Evolutionary conservation across 1,284 basidiomycete genomes (phyloP).

Genomic region (Cryptococcus depauperatus): DNA sequence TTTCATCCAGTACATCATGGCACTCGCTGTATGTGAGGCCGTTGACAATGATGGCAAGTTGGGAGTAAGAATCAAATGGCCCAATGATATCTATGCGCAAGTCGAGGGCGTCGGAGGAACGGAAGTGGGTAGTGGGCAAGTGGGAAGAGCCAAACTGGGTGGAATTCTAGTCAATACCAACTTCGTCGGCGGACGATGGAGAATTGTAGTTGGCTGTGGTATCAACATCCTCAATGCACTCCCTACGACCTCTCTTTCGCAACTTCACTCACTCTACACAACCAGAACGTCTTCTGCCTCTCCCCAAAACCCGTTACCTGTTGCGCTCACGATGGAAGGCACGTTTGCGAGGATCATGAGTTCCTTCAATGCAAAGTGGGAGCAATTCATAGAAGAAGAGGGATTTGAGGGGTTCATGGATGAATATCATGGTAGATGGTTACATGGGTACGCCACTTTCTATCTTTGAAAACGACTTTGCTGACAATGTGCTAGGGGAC

Average conservation of each 20-base stretch:
- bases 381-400: constrained; percentile 54
- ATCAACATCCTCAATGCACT: constrained; percentile 76
- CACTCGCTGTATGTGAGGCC: constrained; percentile 80
- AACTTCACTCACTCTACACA: constrained; percentile 49
- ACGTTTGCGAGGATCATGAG: constrained; percentile 68
- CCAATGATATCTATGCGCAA: constrained; percentile 85
- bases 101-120: constrained; percentile 44
- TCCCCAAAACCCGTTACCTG: constrained; percentile 31
- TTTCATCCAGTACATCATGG: constrained; percentile 92
- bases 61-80: constrained; percentile 84
- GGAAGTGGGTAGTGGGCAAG: constrained; percentile 39
- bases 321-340: constrained; percentile 59
- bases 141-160: constrained; percentile 62
- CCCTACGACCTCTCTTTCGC: constrained; percentile 74
- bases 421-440: constrained; percentile 70
- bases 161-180: constrained; percentile 88
- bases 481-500: constrained; percentile 54
- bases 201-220: constrained; percentile 80
- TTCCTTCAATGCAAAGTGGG: constrained; percentile 75
- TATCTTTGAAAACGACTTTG: not conserved
- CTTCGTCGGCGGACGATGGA: constrained; percentile 62
- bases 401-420: constrained; percentile 72
- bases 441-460: constrained; percentile 65
- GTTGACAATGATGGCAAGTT: constrained; percentile 50
- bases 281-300: constrained; percentile 16